Evolutionary conservation across 1,284 basidiomycete genomes (phyloP).

Genomic region (Cerioporus squamosus): DNA sequence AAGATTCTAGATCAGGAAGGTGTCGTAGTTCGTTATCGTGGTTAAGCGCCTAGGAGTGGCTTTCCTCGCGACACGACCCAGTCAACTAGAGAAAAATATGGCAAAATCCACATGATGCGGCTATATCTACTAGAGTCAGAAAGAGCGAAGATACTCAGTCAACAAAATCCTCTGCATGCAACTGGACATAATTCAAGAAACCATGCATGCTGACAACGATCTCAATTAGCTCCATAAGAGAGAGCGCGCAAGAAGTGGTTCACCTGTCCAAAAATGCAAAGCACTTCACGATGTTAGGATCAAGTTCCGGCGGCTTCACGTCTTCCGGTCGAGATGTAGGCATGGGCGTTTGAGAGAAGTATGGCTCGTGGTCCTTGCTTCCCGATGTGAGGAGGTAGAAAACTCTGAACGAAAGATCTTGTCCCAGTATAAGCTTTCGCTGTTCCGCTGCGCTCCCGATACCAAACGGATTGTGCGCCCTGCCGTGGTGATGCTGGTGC

Average conservation of each 20-base stretch:
- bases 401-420: slow-evolving; percentile 24
- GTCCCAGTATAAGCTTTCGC: slow-evolving; percentile 13
- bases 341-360: slow-evolving; percentile 29
- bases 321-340: slow-evolving; percentile 16
- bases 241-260: not conserved
- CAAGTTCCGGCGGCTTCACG: slow-evolving; percentile 15
- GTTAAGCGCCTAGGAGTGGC: too few species aligned
- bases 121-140: too few species aligned
- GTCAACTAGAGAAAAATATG: too few species aligned
- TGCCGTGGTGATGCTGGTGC: not conserved
- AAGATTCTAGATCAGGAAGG: too few species aligned
- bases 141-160: not conserved
- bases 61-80: not conserved
- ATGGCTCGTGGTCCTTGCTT: slow-evolving; percentile 22
- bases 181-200: slow-evolving; percentile 34
- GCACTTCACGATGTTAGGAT: slow-evolving; percentile 16
- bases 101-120: too few species aligned
- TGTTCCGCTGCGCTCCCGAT: not conserved
- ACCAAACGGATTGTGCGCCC: slow-evolving; percentile 7
- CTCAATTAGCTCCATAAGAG: not conserved
- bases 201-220: slow-evolving; percentile 23
- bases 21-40: too few species aligned
- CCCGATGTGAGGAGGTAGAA: slow-evolving; percentile 33
- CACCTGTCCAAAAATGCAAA: slow-evolving; percentile 23
- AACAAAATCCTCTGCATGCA: slow-evolving; percentile 34